Conservation (phyloP, 768 basidiomycete species). For the Xerocomellus amylosporus region DNA sequence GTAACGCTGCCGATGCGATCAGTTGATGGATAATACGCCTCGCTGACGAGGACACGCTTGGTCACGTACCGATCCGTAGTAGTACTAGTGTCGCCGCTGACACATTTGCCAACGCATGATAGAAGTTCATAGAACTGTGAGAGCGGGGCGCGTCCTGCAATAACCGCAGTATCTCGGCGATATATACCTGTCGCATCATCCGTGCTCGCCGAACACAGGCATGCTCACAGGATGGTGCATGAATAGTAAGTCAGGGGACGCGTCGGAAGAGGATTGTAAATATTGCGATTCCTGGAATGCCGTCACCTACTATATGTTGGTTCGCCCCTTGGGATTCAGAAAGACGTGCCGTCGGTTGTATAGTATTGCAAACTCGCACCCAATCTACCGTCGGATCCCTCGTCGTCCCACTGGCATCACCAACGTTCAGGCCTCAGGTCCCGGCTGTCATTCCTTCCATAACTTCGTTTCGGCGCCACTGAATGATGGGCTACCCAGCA, state of each 20-base stretch:
- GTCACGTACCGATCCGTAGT: not conserved
- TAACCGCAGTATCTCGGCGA: no score
- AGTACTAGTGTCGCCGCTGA: no score
- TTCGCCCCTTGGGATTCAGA: not conserved
- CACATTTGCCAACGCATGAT: not conserved
- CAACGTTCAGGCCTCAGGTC: no score
- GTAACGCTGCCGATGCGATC: not conserved
- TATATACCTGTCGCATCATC: no score
- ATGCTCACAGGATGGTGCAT: no score
- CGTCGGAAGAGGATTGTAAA: not conserved
- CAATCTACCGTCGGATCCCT: not conserved
- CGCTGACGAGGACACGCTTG: not conserved
- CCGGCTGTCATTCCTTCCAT: not conserved
- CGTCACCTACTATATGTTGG: no score
- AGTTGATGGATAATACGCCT: not conserved
- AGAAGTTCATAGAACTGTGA: not conserved
- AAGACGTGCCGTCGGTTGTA: no score
- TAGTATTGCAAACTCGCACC: no score
- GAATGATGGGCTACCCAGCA: not conserved
- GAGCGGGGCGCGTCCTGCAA: no score
- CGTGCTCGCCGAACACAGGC: no score
- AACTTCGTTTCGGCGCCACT: no score
- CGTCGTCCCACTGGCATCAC: not conserved
- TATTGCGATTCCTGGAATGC: not conserved
- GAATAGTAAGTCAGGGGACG: not conserved